Evolutionary conservation across 768 basidiomycete genomes (phyloP).

Genomic region (Leccinellum albellum): DNA sequence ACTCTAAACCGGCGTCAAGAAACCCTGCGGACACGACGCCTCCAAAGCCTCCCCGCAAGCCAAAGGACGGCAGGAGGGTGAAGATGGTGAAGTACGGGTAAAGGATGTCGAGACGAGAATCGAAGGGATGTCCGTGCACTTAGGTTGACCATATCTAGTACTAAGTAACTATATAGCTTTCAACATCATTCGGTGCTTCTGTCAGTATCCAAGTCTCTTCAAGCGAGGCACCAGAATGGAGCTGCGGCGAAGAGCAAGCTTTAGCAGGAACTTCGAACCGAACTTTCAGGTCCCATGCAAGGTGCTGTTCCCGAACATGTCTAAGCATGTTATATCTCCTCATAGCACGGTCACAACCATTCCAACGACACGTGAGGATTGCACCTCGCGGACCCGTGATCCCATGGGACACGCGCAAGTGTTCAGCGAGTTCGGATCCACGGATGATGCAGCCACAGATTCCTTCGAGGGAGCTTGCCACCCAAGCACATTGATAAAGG

Average conservation of each 20-base stretch:
- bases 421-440: background rate
- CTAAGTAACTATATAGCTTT: background rate
- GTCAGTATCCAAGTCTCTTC: background rate
- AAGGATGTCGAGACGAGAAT: no score
- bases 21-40: no score
- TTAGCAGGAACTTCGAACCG: no score
- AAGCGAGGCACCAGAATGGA: background rate
- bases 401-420: background rate
- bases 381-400: background rate
- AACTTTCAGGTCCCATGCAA: no score
- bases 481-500: background rate
- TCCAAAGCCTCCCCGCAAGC: no score
- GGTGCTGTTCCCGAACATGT: background rate
- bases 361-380: background rate
- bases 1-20: no score
- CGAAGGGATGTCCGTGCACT: no score
- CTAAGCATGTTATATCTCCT: background rate
- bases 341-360: no score
- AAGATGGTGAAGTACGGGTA: no score
- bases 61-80: no score
- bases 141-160: no score
- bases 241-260: background rate
- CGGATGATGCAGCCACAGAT: background rate
- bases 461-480: background rate
- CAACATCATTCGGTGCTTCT: background rate